Conservation (phyloP, 2,329 filamentous ascomycete species). For the Pseudopyrenochaeta lycopersici region DNA sequence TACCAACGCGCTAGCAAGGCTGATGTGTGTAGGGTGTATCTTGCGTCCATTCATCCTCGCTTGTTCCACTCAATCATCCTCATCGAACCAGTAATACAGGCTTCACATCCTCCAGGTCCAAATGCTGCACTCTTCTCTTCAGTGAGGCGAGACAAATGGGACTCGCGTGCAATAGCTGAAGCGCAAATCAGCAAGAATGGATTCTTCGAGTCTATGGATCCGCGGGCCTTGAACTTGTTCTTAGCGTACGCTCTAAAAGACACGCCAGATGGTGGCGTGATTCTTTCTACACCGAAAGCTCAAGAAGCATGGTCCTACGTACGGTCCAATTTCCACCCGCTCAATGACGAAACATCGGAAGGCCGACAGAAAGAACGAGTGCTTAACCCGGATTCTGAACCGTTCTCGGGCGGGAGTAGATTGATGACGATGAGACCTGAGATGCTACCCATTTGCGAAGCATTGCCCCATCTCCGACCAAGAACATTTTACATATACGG, state of each 20-base stretch:
- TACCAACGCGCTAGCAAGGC: background rate
- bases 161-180: slow-evolving; percentile 20
- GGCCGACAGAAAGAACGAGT: slow-evolving; percentile 17
- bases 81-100: slow-evolving; percentile 26
- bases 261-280: slow-evolving; percentile 8
- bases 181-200: slow-evolving; percentile 14
- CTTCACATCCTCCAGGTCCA: slow-evolving; percentile 19
- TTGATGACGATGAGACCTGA: slow-evolving; percentile 9
- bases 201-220: slow-evolving; percentile 24
- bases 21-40: slow-evolving; percentile 13
- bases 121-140: slow-evolving; percentile 25
- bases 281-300: slow-evolving; percentile 24
- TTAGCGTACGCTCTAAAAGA: slow-evolving; percentile 16
- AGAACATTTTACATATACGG: slow-evolving; percentile 19
- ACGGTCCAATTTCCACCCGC: slow-evolving; percentile 15
- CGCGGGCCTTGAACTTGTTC: slow-evolving; percentile 13
- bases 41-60: slow-evolving; percentile 27
- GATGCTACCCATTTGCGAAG: slow-evolving; percentile 1
- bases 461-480: slow-evolving; percentile 15
- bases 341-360: slow-evolving; percentile 14
- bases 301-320: slow-evolving; percentile 32
- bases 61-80: slow-evolving; percentile 27
- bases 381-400: slow-evolving; percentile 14
- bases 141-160: slow-evolving; percentile 18
- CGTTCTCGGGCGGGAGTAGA: slow-evolving; percentile 9